Percentiles rank a stretch among this genome's conserved stretches.
Conservation (phyloP, 2,329 filamentous ascomycete species). For the Ampelomyces quisqualis region DNA sequence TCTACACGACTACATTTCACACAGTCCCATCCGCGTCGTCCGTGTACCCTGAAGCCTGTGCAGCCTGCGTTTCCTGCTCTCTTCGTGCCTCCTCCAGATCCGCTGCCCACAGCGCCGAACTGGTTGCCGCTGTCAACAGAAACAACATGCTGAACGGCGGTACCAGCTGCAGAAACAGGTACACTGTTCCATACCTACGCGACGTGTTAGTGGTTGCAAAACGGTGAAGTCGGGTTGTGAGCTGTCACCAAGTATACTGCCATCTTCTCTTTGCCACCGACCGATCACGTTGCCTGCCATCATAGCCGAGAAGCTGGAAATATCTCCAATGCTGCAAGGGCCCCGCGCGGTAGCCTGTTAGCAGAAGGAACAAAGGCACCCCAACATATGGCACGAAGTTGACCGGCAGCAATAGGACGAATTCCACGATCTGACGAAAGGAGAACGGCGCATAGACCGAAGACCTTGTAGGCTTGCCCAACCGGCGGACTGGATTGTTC, state of each 20-base stretch:
- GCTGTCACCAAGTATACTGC: slow-evolving; percentile 76
- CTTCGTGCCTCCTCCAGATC: slow-evolving; percentile 61
- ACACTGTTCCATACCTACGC: slow-evolving; percentile 74
- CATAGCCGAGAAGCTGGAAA: slow-evolving; percentile 75
- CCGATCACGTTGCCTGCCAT: slow-evolving; percentile 69
- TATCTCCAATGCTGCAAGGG: slow-evolving; percentile 90
- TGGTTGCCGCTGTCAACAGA: slow-evolving; percentile 80
- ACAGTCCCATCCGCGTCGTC: slow-evolving; percentile 32
- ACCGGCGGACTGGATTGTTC: slow-evolving; percentile 71
- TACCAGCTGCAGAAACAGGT: slow-evolving; percentile 81
- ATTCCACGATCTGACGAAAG: slow-evolving; percentile 83
- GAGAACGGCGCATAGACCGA: slow-evolving; percentile 88
- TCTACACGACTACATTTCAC: slow-evolving; percentile 6
- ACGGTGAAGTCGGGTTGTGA: not conserved
- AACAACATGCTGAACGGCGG: slow-evolving; percentile 94
- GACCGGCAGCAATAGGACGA: slow-evolving; percentile 66
- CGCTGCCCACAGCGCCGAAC: slow-evolving; percentile 82
- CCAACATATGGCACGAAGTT: slow-evolving; percentile 86
- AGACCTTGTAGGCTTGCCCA: slow-evolving; percentile 76
- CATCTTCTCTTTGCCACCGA: slow-evolving; percentile 68
- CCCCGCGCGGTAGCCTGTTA: slow-evolving; percentile 84
- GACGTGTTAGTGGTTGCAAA: slow-evolving; percentile 11
- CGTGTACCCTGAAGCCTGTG: slow-evolving; percentile 27
- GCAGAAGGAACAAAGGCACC: slow-evolving; percentile 78
- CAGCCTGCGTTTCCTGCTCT: slow-evolving; percentile 23